Base-by-base conservation (phyloP, 208 protist genomes). In the Acanthamoeba castellanii region DNA sequence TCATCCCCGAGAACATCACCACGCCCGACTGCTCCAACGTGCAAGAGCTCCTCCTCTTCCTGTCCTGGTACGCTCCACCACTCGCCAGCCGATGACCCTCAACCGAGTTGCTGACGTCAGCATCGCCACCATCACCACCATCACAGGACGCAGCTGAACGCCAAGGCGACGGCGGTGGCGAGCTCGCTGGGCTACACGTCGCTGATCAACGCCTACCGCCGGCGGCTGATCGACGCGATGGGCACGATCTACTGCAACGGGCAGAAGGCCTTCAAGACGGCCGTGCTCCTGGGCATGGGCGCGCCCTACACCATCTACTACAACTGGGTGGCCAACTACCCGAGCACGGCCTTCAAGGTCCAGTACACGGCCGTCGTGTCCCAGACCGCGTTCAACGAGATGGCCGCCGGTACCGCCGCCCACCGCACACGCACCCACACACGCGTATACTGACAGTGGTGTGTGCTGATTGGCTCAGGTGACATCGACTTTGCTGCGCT, bases 71-170 rank as follows among this genome's bases (percentile, higher is more conserved):
- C 11, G 7, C 59, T 37, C 2, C 8, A n/a, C n/a, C 68, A 8
- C 30, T 25, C 42, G 9, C 20, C 34, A 42, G 37, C 37, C 37
- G 25, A 20, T 2, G 9, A 1, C 55, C 6, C 20, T 72, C 14
- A 0, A 9, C 0, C n/a, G 64, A 30, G 64, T 27, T 18, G n/a
- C n/a, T 72, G n/a, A 34, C 64, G n/a, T 34, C n/a, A 37, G 3
- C 64, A 72, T 6, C 0, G 1, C n/a, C n/a, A 37, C 22, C 27
- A 1, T 16, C 20, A 64, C 6, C 6, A 18, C 52, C 7, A 0
- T 9, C 61, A 68, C 34, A 70, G 82, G 82, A 89, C 55, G 30
- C 82, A 89, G 82, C 82, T 89, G 47, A 89, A 89, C 34, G 82
- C 50, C 45, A 30, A 64, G 47, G 82, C 82, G 6, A 9, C n/a